A percentile compares a stretch with the other conserved stretches of the same genome.
Conservation (phyloP, 2,329 filamentous ascomycete genomes). For the Aureobasidium leucospermi region DNA sequence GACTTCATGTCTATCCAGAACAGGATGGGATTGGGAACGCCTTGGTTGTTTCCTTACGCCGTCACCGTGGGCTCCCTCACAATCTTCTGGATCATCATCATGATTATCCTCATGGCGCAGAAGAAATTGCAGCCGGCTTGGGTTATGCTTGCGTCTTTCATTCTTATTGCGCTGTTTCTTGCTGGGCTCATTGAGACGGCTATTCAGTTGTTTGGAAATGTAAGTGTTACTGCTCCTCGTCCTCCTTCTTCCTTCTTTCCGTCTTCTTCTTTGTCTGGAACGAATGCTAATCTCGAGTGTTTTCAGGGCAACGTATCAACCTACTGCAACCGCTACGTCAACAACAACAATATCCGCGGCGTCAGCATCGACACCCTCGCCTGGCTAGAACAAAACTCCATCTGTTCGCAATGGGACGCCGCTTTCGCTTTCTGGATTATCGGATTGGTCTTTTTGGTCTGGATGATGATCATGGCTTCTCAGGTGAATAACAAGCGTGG, state of each 20-base stretch:
- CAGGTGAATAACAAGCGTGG: constrained; percentile 17
- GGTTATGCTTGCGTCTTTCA: constrained; percentile 54
- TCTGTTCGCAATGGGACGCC: constrained; percentile 58
- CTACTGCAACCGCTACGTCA: constrained; percentile 53
- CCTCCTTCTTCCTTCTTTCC: no score
- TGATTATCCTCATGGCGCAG: constrained; percentile 50
- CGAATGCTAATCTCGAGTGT: no score
- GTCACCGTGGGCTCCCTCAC: constrained; percentile 51
- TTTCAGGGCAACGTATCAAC: constrained; percentile 46
- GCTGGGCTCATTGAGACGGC: constrained; percentile 56
- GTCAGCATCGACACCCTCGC: constrained; percentile 50
- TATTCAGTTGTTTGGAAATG: constrained; percentile 52
- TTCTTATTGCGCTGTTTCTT: constrained; percentile 55
- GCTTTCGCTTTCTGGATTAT: constrained; percentile 58
- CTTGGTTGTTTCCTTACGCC: constrained; percentile 60
- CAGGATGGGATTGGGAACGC: constrained; percentile 47
- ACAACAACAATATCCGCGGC: constrained; percentile 40
- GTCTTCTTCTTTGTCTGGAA: no score
- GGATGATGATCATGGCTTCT: constrained; percentile 55
- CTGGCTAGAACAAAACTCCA: constrained; percentile 55
- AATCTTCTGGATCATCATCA: constrained; percentile 51
- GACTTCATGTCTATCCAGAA: constrained; percentile 54
- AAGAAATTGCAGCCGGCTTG: constrained; percentile 51
- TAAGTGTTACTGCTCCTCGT: neutral
- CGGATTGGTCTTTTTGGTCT: constrained; percentile 55